Base-by-base conservation (phyloP, 1,284 basidiomycete species). In the Mycena citricolor region DNA sequence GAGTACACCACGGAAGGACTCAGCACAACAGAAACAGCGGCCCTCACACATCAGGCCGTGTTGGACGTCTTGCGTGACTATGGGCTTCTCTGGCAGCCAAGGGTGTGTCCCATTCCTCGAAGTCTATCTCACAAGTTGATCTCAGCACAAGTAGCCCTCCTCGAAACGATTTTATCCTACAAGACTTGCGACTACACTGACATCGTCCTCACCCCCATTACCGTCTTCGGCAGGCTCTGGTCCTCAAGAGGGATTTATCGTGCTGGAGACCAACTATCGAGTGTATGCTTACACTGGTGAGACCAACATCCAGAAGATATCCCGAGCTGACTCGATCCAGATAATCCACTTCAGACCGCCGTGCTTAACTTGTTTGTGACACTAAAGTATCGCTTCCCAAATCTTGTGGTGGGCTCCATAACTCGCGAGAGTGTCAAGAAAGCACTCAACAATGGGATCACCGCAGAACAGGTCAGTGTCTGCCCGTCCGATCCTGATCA, bases 231-330 rank as follows among this genome's bases (percentile, higher is more conserved):
- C 74, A 38, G 76, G 76, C 43, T 74, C 75, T 36, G 79, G 73
- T 42, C 73, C 77, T 20, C 74, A 77, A 59, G 88, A 94, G 63
- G 91, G 92, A 4, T 99, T 97, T 69, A 86, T 99, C 55, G 87
- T 99, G 56, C 76, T 99, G 26, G 97, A 99, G 71, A 99, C 97
- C 17, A 99, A 99, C 69, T 99, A 98, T 70, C 87, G 94, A 52
- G 71, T 99, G 46, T 99, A 99, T 65, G 97, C 97, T 1, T 99
- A 99, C 66, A 99, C 97, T 28, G 87, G 91, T 92, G 65, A n/a
- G n/a, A n/a, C n/a, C n/a, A n/a, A n/a, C n/a, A n/a, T n/a, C n/a
- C n/a, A n/a, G n/a, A n/a, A 32, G 29, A 36, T 39, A 33, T 42
- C 16, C 33, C 37, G 35, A 36, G 21, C 43, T 54, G 28, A 47